Percentiles rank a stretch among this genome's conserved stretches.
These are phyloP conservation scores for Lactarius deliciosus DNA, from an alignment of 768 basidiomycete species.

Conservation along the genomic window DNA sequence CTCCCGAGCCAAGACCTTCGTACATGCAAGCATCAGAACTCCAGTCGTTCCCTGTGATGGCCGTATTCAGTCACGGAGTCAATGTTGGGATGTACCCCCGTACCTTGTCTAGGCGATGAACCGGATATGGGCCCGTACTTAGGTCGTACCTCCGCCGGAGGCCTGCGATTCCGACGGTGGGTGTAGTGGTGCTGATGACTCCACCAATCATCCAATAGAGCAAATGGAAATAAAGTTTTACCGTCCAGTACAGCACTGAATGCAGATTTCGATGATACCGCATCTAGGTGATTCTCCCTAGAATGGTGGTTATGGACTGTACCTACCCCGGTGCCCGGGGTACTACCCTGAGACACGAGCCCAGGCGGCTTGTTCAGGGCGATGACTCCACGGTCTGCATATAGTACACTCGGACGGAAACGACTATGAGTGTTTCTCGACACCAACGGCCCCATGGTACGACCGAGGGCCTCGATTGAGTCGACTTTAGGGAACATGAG, in stretches of 20 bases:
- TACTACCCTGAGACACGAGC: constrained; percentile 24
- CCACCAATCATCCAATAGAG: constrained; percentile 1
- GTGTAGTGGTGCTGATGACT: not conserved
- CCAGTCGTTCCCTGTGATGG: constrained; percentile 26
- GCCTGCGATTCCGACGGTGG: constrained; percentile 5
- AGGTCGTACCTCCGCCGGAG: constrained; percentile 13
- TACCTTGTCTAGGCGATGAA: constrained; percentile 31
- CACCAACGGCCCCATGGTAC: not conserved
- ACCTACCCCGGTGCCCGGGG: not conserved
- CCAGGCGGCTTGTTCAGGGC: constrained; percentile 30
- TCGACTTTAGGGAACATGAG: not conserved
- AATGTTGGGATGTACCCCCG: not conserved
- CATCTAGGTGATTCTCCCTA: not conserved
- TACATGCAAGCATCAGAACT: constrained; percentile 26
- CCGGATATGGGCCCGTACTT: constrained; percentile 22
- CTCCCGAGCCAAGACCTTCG: constrained; percentile 20
- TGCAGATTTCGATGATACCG: not conserved
- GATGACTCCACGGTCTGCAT: constrained; percentile 28
- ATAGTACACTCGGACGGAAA: constrained; percentile 11
- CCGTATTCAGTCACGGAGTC: not conserved
- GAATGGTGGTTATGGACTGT: not conserved
- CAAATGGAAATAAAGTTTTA: not conserved
- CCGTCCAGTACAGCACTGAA: constrained; percentile 15
- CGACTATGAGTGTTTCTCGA: not conserved
- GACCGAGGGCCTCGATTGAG: not conserved